These are phyloP conservation scores for Phytopythium chamaehyphon DNA, from an alignment of 352 stramenopile species.

Conservation along the genomic window DNA sequence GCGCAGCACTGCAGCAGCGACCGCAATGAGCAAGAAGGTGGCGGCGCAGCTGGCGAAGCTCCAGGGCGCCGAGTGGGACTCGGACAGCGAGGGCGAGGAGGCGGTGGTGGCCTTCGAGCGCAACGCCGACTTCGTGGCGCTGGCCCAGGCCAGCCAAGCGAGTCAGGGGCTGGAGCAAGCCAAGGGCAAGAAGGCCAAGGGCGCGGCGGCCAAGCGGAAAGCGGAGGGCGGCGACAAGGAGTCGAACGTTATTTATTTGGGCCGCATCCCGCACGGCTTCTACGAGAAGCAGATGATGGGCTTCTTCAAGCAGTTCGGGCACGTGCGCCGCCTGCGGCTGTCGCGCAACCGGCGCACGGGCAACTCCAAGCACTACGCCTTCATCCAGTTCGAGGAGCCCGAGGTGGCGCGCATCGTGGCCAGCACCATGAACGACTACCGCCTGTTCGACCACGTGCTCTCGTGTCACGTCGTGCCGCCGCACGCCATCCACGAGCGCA, in stretches of 20 bases:
- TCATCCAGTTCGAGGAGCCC: conserved; percentile 93
- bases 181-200: conserved; percentile 39
- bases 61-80: conserved; percentile 82
- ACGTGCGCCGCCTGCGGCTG: conserved; percentile 88
- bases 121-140: conserved; percentile 47
- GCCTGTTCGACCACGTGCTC: conserved; percentile 91
- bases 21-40: conserved; percentile 71
- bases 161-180: too few species aligned
- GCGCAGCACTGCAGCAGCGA: not conserved
- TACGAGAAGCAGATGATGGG: conserved; percentile 95
- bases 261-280: conserved; percentile 94
- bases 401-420: conserved; percentile 93
- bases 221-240: conserved; percentile 12
- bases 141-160: too few species aligned
- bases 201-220: conserved; percentile 36
- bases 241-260: conserved; percentile 95
- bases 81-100: conserved; percentile 69
- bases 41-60: conserved; percentile 77
- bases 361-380: conserved; percentile 94
- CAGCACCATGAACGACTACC: conserved; percentile 94
- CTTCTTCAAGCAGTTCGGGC: conserved; percentile 97
- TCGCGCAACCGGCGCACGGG: conserved; percentile 94
- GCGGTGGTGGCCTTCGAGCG: conserved; percentile 29
- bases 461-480: conserved; percentile 90
- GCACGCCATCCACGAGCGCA: conserved; percentile 83